These are phyloP conservation scores for Tuber melanosporum DNA, from an alignment of 495 filamentous ascomycete species.

Conservation along the genomic window DNA sequence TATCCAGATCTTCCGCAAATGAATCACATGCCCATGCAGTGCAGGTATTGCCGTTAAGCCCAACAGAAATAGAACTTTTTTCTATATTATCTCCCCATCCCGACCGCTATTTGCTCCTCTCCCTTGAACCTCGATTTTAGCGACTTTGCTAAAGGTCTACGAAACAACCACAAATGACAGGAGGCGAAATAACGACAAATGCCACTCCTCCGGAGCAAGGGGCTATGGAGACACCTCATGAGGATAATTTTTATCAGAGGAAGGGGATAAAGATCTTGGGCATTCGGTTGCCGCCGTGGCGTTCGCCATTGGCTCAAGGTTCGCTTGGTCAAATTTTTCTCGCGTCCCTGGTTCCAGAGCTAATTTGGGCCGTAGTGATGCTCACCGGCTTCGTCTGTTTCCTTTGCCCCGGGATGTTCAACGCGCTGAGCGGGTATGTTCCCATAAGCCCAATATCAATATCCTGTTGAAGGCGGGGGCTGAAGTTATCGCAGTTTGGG, in stretches of 20 bases:
- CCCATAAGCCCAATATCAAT: background rate
- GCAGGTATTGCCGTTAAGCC: background rate
- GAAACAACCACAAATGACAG: background rate
- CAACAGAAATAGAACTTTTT: background rate
- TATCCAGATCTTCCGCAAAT: conserved; percentile 16
- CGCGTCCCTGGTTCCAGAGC: background rate
- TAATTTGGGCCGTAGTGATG: conserved; percentile 40
- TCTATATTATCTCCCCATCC: background rate
- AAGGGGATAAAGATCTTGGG: conserved; percentile 29
- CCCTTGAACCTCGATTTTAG: background rate
- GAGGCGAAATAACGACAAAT: background rate
- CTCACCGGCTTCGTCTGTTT: conserved; percentile 82
- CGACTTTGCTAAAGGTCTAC: background rate
- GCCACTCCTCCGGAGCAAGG: background rate
- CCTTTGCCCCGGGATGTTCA: conserved; percentile 77
- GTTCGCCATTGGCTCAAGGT: conserved; percentile 39
- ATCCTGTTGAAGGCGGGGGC: background rate
- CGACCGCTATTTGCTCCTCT: background rate
- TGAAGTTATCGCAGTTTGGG: conserved; percentile 51
- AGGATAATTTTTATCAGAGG: conserved; percentile 5
- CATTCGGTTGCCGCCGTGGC: conserved; percentile 34
- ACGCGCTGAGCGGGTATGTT: conserved; percentile 56
- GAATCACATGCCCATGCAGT: conserved; percentile 22
- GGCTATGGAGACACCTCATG: background rate
- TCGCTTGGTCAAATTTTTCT: background rate